Evolutionary conservation across 371 early-diverging fungal species (phyloP).

Genomic region (Syncephalis fuscata): DNA sequence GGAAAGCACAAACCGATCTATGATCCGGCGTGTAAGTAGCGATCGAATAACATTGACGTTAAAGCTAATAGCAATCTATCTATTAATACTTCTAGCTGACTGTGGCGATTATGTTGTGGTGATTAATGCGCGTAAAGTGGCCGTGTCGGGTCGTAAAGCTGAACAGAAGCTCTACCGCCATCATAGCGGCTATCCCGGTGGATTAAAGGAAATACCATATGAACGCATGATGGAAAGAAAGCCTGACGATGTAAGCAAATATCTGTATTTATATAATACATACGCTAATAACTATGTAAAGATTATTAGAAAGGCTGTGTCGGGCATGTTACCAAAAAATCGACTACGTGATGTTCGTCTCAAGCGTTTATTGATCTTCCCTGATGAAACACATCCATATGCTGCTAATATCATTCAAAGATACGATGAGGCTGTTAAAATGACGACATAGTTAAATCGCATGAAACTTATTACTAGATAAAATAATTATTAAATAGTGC

Average conservation of each 20-base stretch:
- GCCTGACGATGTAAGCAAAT: conserved; percentile 44
- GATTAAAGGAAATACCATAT: conserved; percentile 67
- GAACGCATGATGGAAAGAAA: conserved; percentile 57
- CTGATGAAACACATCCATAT: conserved; percentile 84
- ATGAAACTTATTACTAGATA: too few relatives aligned
- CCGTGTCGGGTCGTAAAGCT: conserved; percentile 73
- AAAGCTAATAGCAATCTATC: not conserved
- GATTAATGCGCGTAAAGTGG: conserved; percentile 75
- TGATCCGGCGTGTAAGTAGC: conserved; percentile 63
- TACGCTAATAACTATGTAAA: conserved; percentile 4
- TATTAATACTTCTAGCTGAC: conserved; percentile 43
- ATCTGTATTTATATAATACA: not conserved
- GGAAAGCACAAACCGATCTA: conserved; percentile 96
- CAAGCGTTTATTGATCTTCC: conserved; percentile 69
- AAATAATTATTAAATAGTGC: too few relatives aligned
- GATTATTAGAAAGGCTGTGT: conserved; percentile 81
- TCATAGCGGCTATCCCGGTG: conserved; percentile 86
- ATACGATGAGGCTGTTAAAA: conserved; percentile 30
- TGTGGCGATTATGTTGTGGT: conserved; percentile 97
- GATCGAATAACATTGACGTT: not conserved
- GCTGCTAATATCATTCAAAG: conserved; percentile 69
- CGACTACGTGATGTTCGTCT: conserved; percentile 65
- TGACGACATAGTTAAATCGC: too few relatives aligned
- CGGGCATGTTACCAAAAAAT: conserved; percentile 94
- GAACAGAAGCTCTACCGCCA: conserved; percentile 79